Conservation (phyloP, 1,139 yeast species). For the Nakaseomyces kungkrabaensis region DNA sequence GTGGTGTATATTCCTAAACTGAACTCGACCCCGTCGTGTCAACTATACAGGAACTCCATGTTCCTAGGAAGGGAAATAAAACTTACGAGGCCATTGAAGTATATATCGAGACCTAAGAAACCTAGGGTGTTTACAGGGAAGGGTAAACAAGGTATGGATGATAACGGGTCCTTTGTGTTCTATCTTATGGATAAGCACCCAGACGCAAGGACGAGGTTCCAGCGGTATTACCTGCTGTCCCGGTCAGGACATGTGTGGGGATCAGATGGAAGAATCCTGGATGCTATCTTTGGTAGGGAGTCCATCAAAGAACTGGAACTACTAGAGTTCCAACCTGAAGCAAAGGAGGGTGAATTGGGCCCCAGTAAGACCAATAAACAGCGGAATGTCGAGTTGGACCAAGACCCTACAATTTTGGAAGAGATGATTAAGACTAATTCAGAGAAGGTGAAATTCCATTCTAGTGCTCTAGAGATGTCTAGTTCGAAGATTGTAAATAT, state of each 20-base stretch:
- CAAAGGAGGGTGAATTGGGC: not conserved
- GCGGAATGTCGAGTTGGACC: not conserved
- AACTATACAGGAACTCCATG: slow-evolving; percentile 18
- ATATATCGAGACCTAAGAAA: slow-evolving; percentile 14
- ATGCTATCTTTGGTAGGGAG: slow-evolving; percentile 24
- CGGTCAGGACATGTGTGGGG: slow-evolving; percentile 25
- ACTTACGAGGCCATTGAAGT: slow-evolving; percentile 11
- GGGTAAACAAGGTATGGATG: slow-evolving; percentile 27
- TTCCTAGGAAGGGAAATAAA: slow-evolving; percentile 14
- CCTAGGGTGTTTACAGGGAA: slow-evolving; percentile 24
- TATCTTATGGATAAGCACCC: slow-evolving; percentile 16
- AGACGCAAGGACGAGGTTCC: slow-evolving; percentile 10
- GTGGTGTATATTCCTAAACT: slow-evolving; percentile 20
- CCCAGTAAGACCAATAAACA: not conserved
- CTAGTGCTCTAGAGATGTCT: slow-evolving; percentile 1
- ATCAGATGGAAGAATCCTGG: slow-evolving; percentile 25
- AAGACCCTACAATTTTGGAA: not conserved
- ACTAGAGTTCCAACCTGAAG: not conserved
- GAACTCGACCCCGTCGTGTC: slow-evolving; percentile 12
- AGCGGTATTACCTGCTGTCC: slow-evolving; percentile 21
- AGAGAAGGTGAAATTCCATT: slow-evolving; percentile 2
- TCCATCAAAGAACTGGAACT: slow-evolving; percentile 3
- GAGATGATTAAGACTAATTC: not conserved
- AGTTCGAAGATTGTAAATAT: slow-evolving; percentile 2
- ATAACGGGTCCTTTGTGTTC: slow-evolving; percentile 22